Evolutionary conservation across 2,329 filamentous ascomycete species (phyloP).

Genomic region (Exophiala aquamarina): DNA sequence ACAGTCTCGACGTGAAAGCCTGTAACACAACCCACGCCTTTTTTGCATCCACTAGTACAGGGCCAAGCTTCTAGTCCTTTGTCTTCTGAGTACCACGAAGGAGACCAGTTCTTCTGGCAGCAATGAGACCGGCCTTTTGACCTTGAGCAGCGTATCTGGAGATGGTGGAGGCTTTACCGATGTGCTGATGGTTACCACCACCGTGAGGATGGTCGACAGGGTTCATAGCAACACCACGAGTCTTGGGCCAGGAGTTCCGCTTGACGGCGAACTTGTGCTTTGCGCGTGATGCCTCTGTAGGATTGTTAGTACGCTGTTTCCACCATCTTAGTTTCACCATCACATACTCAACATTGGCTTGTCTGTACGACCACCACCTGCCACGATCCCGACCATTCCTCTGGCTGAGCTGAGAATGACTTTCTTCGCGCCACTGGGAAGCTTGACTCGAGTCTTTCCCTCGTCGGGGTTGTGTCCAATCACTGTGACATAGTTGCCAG

Average conservation of each 20-base stretch:
- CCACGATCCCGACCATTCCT: conserved; percentile 99
- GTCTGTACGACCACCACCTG: conserved; percentile 98
- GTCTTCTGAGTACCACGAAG: conserved; percentile 99
- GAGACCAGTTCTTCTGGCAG: conserved; percentile 98
- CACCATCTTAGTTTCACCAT: not conserved
- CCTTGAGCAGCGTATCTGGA: conserved; percentile 95
- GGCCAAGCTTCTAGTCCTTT: conserved; percentile 74
- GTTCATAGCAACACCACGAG: conserved; percentile 99
- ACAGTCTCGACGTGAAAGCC: conserved; percentile 5
- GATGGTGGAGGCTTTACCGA: conserved; percentile 99
- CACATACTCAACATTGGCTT: conserved; percentile 89
- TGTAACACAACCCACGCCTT: conserved; percentile 18
- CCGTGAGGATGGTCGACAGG: conserved; percentile 98
- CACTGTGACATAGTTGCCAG: conserved; percentile 98
- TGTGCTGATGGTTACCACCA: conserved; percentile 99
- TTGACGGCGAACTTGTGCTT: conserved; percentile 99
- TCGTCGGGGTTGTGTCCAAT: conserved; percentile 98
- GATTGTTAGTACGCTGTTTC: conserved; percentile 41
- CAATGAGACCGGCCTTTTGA: conserved; percentile 99
- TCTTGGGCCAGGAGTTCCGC: conserved; percentile 99
- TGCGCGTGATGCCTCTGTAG: conserved; percentile 90
- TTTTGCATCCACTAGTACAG: conserved; percentile 11
- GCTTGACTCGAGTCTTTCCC: conserved; percentile 99
- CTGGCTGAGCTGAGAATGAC: conserved; percentile 86
- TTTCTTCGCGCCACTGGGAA: conserved; percentile 99